Base-by-base conservation (phyloP, 805 yeast genomes). In the Ogataea trehalophila region DNA sequence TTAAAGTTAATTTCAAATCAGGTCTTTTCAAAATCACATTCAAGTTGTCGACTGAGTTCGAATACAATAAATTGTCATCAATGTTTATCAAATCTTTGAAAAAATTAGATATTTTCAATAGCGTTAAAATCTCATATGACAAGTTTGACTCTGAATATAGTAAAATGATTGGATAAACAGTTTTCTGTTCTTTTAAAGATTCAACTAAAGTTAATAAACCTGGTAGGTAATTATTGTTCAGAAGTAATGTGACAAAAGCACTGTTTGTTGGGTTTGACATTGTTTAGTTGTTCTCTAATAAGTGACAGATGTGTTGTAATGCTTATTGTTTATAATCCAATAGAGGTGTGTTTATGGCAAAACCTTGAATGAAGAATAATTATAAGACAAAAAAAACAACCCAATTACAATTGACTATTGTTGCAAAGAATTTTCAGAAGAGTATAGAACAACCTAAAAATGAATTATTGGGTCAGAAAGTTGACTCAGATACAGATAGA, bases 1-100 rank as follows among this genome's bases (percentile, higher is more conserved):
- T 75, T 53, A 75, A 69, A 4, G 82, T 72, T 22, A 45, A 52
- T 20, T 49, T 49, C 42, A 68, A 53, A 31, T 68, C 71, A 13
- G 59, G 51, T 42, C 72, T 54, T n/a, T 59, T 47, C 37, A 63
- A 52, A n/a, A 63, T 44, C 7, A 45, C 16, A 8, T 42, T 39
- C 26, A 65, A 54, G 31, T 52, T 55, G 17, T 42, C 44, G 8
- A 46, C 47, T 20, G 60, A 55, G 35, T 53, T 57, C 1, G 62
- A 48, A 15, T 35, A 20, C 9, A 63, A 38, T 6, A 66, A 42
- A 23, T 53, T 47, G 23, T 42, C 49, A 42, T 60, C 65, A 13
- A 66, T 48, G 37, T 59, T 47, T 16, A 62, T 50, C 13, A 54
- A 26, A 40, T 56, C 48, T 7, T 48, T 41, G 41, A 61, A 61